These are phyloP conservation scores for Polymyxa betae DNA, from an alignment of 208 protist genomes.

Conservation along the genomic window DNA sequence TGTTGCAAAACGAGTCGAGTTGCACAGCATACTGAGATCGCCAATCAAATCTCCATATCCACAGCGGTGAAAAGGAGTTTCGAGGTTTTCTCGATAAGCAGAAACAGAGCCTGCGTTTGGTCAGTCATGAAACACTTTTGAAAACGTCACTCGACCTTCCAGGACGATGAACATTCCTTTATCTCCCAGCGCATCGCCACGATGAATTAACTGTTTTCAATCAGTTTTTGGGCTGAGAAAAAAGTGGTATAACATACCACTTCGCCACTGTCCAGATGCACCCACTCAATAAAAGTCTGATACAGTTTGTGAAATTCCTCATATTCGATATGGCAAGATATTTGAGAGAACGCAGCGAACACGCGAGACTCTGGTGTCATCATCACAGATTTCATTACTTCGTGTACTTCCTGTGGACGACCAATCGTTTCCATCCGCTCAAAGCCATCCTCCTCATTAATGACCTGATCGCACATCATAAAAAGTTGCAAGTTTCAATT, in stretches of 20 bases:
- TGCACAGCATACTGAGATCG: not conserved
- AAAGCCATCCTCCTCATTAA: not conserved
- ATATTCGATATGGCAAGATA: not conserved
- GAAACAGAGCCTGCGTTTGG: conserved; percentile 27
- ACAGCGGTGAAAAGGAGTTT: not conserved
- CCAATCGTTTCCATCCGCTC: not conserved
- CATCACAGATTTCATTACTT: not conserved
- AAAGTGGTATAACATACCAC: not conserved
- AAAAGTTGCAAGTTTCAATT: not conserved
- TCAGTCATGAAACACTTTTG: not conserved
- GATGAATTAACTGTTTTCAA: not conserved
- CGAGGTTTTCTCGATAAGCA: not conserved
- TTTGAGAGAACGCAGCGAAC: not conserved
- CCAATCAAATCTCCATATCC: not conserved
- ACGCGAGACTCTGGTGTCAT: conserved; percentile 36
- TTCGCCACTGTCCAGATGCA: conserved; percentile 25
- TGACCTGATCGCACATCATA: not conserved
- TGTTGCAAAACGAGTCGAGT: not conserved
- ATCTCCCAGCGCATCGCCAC: conserved; percentile 32
- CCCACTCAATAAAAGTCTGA: not conserved
- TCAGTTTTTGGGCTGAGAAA: not conserved
- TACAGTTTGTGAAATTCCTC: conserved; percentile 43
- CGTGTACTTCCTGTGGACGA: not conserved
- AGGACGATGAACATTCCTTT: conserved; percentile 29
- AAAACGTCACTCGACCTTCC: not conserved